Base-by-base conservation (phyloP, 208 protist genomes). In the Zelonia costaricensis region DNA sequence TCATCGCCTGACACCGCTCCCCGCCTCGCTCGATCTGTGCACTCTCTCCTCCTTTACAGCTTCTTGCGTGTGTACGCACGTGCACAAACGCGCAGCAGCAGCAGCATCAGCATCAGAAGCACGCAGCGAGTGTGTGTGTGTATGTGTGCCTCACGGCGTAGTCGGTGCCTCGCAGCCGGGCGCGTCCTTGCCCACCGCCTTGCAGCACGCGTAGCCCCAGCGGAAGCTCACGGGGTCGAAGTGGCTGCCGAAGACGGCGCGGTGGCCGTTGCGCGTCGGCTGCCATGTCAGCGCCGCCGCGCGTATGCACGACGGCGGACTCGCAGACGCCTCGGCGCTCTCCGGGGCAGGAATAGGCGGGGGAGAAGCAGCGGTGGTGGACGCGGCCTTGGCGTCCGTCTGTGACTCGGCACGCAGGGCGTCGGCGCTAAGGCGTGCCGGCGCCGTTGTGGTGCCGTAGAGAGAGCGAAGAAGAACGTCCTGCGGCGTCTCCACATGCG, bases 191-290 rank as follows among this genome's bases (percentile, higher is more conserved):
- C 59, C 77, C 13, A 78, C 57, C 1, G 56, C 56, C 22, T 69
- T 69, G 55, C 90, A 95, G 69, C 90, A 95, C 60, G 76, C 65
- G 62, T 93, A 95, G 8, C 86, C 90, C 87, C 90, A 95, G 2
- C 22, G 31, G 52, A 86, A 91, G 18, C 27, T 52, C 16, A 56
- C 36, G 7, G 72, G 23, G 33, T 93, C 82, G 52, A 93, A 92
- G 44, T 86, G 92, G 56, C 86, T 93, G 35, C 89, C 89, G 47
- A 78, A 95, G 9, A 77, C 73, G 35, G 27, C 62, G n/a, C 35
- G 7, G 60, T 95, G 89, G 25, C 83, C 82, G 51, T 82, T 82
- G 64, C 28, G 57, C 42, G 45, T 73, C 7, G 69, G 52, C 55
- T 62, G 46, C 66, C 66, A 72, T n/a, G 49, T 30, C 9, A 53